Conservation (phyloP, 345 rosid genomes). For the Draba incana region DNA sequence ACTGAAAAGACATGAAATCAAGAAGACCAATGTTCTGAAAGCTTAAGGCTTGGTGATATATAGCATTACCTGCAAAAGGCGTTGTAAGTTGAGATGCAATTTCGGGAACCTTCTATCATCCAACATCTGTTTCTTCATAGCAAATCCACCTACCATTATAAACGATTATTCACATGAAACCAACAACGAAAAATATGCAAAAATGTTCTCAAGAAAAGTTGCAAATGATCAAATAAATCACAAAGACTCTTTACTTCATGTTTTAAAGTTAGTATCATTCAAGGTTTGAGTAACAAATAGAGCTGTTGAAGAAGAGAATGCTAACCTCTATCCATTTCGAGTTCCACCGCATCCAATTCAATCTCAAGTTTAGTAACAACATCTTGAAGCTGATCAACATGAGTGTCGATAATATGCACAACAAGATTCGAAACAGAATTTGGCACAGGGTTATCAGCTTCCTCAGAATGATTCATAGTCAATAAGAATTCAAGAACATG, state of each 20-base stretch:
- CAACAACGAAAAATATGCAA: neutral
- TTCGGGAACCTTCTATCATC: conserved; percentile 93
- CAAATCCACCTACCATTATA: conserved; percentile 66
- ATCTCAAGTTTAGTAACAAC: conserved; percentile 86
- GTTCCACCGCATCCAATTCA: conserved; percentile 84
- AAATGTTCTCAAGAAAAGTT: neutral
- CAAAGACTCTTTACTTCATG: neutral
- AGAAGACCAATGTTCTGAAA: neutral
- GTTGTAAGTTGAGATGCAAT: conserved; percentile 92
- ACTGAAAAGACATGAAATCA: conserved; percentile 56
- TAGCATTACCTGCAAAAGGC: conserved; percentile 77
- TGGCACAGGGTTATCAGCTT: conserved; percentile 97
- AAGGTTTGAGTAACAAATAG: neutral
- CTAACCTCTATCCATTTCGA: conserved; percentile 93
- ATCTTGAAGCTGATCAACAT: conserved; percentile 95
- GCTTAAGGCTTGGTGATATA: conserved; percentile 5
- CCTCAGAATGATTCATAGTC: conserved; percentile 98
- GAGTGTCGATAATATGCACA: conserved; percentile 85
- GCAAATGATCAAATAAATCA: conserved; percentile 7
- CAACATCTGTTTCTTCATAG: conserved; percentile 87
- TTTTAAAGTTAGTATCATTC: neutral
- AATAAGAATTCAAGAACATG: conserved; percentile 95
- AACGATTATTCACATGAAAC: neutral
- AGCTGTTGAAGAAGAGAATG: conserved; percentile 18
- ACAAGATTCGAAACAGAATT: conserved; percentile 82